These are phyloP conservation scores for Myxozyma sirexii DNA, from an alignment of 805 yeast genomes.

Conservation along the genomic window DNA sequence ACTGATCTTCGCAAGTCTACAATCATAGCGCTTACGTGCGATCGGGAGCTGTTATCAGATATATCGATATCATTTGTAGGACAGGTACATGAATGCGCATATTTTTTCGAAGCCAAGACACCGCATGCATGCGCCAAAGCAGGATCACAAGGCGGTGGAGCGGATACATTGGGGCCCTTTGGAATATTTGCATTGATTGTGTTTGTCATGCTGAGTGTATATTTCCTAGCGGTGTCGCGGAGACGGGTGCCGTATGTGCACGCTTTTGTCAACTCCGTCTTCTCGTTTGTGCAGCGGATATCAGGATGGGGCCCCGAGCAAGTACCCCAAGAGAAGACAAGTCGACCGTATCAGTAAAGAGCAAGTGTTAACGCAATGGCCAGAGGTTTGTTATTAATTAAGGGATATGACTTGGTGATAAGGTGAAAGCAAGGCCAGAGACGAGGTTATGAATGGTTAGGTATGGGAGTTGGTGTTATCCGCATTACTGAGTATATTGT, in stretches of 20 bases:
- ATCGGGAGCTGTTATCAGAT: conserved; percentile 62
- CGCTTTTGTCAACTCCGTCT: conserved; percentile 18
- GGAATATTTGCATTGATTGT: conserved; percentile 53
- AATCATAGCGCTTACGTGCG: conserved; percentile 73
- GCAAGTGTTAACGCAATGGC: not conserved
- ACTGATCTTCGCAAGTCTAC: conserved; percentile 62
- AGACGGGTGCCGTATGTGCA: conserved; percentile 31
- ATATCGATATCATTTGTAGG: conserved; percentile 66
- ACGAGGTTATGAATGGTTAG: not conserved
- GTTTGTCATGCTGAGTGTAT: conserved; percentile 27
- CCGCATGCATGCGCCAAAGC: conserved; percentile 81
- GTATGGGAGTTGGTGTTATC: not conserved
- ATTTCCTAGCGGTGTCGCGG: conserved; percentile 30
- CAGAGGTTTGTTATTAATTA: not conserved
- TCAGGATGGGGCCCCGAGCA: conserved; percentile 13
- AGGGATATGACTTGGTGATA: not conserved
- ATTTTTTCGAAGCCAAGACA: conserved; percentile 81
- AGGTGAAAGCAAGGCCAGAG: not conserved
- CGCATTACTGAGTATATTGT: too few relatives aligned
- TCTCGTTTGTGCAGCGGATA: conserved; percentile 6
- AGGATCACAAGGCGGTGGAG: conserved; percentile 53
- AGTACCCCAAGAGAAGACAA: conserved; percentile 2
- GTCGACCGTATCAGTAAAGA: not conserved
- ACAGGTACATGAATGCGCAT: conserved; percentile 72
- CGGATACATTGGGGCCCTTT: conserved; percentile 55